Evolutionary conservation across 2,329 filamentous ascomycete genomes (phyloP), one percentile per base, ranked within the genome.

Genomic region (Colletotrichum incanum): DNA sequence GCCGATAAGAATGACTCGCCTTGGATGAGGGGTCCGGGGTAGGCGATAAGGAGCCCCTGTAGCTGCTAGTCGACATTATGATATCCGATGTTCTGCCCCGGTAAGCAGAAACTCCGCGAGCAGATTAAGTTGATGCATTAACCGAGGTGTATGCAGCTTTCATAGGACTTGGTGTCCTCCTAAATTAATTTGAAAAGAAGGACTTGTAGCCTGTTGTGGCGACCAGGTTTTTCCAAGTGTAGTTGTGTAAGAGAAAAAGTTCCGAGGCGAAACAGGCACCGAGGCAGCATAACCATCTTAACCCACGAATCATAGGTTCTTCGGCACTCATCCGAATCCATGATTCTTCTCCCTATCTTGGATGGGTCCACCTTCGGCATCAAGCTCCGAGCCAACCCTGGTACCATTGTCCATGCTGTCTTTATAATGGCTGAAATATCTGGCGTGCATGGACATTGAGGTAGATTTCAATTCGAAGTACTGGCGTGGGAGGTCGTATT

Each of bases 11-110:
- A 39, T 54, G 49, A 64, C 61, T 64, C 39, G 39, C 61, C 61
- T 64, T 55, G 26, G 50, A 64, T 45, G 61, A 64, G 61, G 61
- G 61, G 61, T 64, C 61, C 20, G 49, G 61, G 61, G 61, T 54
- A n/a, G 49, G 20, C 49, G 61, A 64, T 64, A 64, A 64, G 34
- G 61, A 55, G 18, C 61, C 61, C 50, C 61, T 41, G 49, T 64
- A 55, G 34, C 50, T 55, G 20, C 60, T 63, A 41, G 45, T 52
- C 18, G 61, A 55, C 61, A 64, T 64, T 1, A 6, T 45, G 6
- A 34, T 50, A 49, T 26, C 28, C 45, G 59, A 8, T n/a, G 5
- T 31, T 18, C 5, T 14, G 14, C 11, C 60, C 23, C 31, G 45
- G 2, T 41, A n/a, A 52, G n/a, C 4, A 1, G 16, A 4, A 12